Evolutionary conservation across 139 green algal species (phyloP).

Genomic region (Deuterostichococcus epilithicus): DNA sequence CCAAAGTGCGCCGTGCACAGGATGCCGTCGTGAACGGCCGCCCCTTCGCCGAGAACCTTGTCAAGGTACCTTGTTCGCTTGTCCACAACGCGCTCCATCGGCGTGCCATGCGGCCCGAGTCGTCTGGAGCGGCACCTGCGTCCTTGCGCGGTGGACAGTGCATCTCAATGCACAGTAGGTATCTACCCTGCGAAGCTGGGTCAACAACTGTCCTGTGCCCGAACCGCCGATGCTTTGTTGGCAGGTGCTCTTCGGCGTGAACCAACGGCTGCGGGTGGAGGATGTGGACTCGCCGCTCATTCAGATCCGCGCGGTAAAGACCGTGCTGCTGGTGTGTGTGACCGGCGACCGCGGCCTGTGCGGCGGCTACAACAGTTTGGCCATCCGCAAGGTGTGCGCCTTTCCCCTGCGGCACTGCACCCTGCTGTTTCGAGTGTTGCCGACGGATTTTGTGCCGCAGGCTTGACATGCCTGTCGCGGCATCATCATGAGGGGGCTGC

Average conservation of each 20-base stretch:
- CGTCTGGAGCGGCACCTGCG: no score
- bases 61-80: conserved; percentile 87
- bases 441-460: neutral
- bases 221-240: neutral
- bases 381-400: conserved; percentile 81
- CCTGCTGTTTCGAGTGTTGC: no score
- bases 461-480: neutral
- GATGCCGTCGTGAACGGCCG: conserved; percentile 94
- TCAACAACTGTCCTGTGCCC: neutral
- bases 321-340: conserved; percentile 80
- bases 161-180: neutral
- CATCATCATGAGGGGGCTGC: neutral
- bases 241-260: conserved; percentile 96
- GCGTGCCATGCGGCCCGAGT: no score
- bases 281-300: conserved; percentile 96
- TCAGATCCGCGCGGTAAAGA: conserved; percentile 90
- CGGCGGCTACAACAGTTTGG: conserved; percentile 98
- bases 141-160: neutral
- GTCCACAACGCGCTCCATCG: no score
- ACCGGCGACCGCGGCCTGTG: conserved; percentile 98
- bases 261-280: conserved; percentile 90
- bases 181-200: neutral
- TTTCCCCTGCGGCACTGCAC: no score
- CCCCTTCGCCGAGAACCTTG: conserved; percentile 97
- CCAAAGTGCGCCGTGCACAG: conserved; percentile 93